Base-by-base conservation (phyloP, 2,329 filamentous ascomycete species). In the Penicillium sp. region DNA sequence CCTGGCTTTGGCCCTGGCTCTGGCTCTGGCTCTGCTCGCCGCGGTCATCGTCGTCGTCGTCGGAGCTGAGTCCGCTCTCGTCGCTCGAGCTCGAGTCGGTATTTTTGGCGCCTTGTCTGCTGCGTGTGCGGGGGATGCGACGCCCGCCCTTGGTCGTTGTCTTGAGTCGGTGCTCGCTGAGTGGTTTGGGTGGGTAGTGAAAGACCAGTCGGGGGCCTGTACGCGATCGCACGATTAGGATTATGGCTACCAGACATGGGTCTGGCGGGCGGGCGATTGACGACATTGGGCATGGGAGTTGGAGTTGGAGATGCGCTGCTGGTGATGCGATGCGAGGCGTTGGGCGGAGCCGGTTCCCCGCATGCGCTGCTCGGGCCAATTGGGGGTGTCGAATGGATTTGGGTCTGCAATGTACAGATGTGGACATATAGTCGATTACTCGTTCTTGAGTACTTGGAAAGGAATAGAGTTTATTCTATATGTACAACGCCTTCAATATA, bases 151-250 rank as follows among this genome's bases (percentile, higher is more conserved):
- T 70, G 50, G 64, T 64, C 29, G 66, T 66, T 27, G 70, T 63
- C 49, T 72, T 66, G 32, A 72, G 60, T 27, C 65, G 64, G 54
- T 68, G 70, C 49, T 73, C 70, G 58, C 69, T 69, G 50, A 76
- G 71, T 58, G 78, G 71, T 64, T 76, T 73, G 62, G 86, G 81
- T n/a, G 91, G 91, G 66, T 94, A 94, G 72, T 96, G 90, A 71
- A 92, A 96, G 63, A 94, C 88, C 63, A 94, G 88, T 58, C 86
- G 84, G 23, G 91, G 89, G 13, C 91, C 90, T 62, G 90, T 88
- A 59, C 88, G 85, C 27, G 88, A 89, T 59, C 88, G 83, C 63
- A 90, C 84, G 59, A 91, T 84, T 32, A 93, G 82, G 45, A 90
- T 84, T 51, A 93, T 84, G 34, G 86, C 89, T 45, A 92, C 70